Evolutionary conservation across 2,329 filamentous ascomycete species (phyloP).

Genomic region (Trichothecium roseum): DNA sequence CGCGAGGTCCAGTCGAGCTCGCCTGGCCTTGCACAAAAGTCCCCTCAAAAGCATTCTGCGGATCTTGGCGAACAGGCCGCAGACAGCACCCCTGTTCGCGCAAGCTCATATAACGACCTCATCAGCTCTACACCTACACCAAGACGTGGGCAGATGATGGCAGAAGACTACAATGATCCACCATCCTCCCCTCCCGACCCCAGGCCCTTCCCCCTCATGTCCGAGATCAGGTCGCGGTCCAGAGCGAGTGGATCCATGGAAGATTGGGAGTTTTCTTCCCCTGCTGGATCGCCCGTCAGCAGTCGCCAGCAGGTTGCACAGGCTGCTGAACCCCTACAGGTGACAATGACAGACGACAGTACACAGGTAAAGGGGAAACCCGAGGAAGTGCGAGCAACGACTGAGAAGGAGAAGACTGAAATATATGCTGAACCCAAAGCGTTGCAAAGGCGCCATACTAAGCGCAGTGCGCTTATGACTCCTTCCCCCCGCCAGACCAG

Average conservation of each 20-base stretch:
- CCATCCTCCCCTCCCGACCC: slow-evolving; percentile 50
- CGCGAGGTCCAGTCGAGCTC: slow-evolving; percentile 52
- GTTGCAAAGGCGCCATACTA: too few relatives aligned
- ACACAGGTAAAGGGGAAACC: slow-evolving; percentile 7
- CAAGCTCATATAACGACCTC: slow-evolving; percentile 35
- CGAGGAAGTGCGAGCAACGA: slow-evolving; percentile 2
- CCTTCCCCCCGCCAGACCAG: too few relatives aligned
- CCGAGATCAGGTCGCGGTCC: slow-evolving; percentile 41
- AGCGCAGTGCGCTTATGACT: too few relatives aligned
- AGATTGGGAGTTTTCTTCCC: slow-evolving; percentile 48
- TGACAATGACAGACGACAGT: slow-evolving; percentile 6
- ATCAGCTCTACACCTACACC: slow-evolving; percentile 52
- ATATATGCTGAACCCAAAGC: too few relatives aligned
- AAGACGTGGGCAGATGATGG: slow-evolving; percentile 40
- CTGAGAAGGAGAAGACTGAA: neutral
- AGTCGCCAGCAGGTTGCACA: slow-evolving; percentile 14
- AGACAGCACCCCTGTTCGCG: slow-evolving; percentile 34
- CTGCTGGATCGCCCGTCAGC: slow-evolving; percentile 38
- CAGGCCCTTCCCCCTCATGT: slow-evolving; percentile 39
- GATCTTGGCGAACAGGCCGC: slow-evolving; percentile 13
- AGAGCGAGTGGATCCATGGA: slow-evolving; percentile 20
- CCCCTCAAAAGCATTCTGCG: slow-evolving; percentile 7
- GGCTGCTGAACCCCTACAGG: slow-evolving; percentile 7
- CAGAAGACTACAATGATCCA: slow-evolving; percentile 41
- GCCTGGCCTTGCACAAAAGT: slow-evolving; percentile 12